Base-by-base conservation (phyloP, 2,329 filamentous ascomycete species). In the Trichoderma breve region DNA sequence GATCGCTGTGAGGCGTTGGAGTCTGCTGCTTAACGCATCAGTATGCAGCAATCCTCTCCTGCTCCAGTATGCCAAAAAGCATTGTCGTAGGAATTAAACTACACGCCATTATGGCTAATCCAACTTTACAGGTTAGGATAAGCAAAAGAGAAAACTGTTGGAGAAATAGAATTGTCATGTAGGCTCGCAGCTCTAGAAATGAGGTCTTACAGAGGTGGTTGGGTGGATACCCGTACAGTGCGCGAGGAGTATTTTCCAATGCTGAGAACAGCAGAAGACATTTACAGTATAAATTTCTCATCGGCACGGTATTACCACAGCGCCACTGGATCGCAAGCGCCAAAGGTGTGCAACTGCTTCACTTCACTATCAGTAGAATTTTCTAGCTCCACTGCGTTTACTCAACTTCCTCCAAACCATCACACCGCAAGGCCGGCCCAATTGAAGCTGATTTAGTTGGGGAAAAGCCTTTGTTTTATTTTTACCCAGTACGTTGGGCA, bases 371-470 rank as follows among this genome's bases (percentile, higher is more conserved):
- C 57, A 34, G 43, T 53, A 61, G 57, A 64, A 63, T 63, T 66
- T 66, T 66, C 61, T 30, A 43, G 47, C 69, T 66, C 69, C 61
- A 71, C 61, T n/a, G 55, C 58, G 24, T 60, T 65, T 47, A 43
- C 43, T 64, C 68, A 24, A 70, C 47, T 30, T 70, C 34, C 21
- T 28, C 26, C 26, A 24, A 24, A 32, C 2, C 60, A 57, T 63
- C 36, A 26, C 47, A 28, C 15, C 26, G 14, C 43, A 32, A 70
- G 34, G 51, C 47, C 36, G 32, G 32, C 7, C 60, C 47, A 39
- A 64, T 58, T 64, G 47, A 21, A 55, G n/a, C 32, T 39, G 47
- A 18, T 43, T 24, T 57, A 39, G 24, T 51, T 8, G 39, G 47
- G n/a, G 12, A 28, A 53, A 14, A 30, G 39, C 12, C 4, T 30